Percentiles rank a stretch among this genome's conserved stretches.
These are phyloP conservation scores for Cicer bijugum DNA, from an alignment of 306 rosid species.

Conservation along the genomic window DNA sequence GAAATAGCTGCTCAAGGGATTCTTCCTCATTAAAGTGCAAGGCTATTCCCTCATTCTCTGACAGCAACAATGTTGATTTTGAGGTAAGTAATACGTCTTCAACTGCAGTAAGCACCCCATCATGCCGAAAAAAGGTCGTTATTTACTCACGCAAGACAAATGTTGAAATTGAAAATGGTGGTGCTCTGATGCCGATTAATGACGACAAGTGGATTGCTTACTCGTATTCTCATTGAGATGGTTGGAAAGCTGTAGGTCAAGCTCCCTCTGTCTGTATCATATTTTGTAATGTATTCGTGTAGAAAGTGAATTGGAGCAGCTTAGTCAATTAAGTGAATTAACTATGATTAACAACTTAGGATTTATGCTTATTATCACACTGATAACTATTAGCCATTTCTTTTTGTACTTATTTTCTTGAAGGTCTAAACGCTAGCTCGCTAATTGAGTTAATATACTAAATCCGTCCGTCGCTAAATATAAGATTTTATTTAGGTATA, in stretches of 20 bases:
- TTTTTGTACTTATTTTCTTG: background rate
- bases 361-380: background rate
- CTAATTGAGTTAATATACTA: background rate
- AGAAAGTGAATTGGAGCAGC: background rate
- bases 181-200: constrained; percentile 48
- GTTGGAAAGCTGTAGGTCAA: background rate
- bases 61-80: constrained; percentile 21
- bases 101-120: constrained; percentile 34
- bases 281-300: background rate
- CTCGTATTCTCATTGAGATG: constrained; percentile 38
- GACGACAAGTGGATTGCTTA: constrained; percentile 66
- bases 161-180: constrained; percentile 44
- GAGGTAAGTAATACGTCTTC: constrained; percentile 28
- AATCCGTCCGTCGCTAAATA: background rate
- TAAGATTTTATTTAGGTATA: too few relatives aligned
- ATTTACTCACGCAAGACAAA: constrained; percentile 52
- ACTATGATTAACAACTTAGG: background rate
- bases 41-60: constrained; percentile 35
- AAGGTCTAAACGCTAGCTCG: background rate
- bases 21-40: constrained; percentile 19
- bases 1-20: constrained; percentile 26
- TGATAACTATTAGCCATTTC: background rate
- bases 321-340: background rate
- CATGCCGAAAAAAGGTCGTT: constrained; percentile 19
- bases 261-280: background rate